Base-by-base conservation (phyloP, 441 rosid genomes). In the Eutrema salsugineum region DNA sequence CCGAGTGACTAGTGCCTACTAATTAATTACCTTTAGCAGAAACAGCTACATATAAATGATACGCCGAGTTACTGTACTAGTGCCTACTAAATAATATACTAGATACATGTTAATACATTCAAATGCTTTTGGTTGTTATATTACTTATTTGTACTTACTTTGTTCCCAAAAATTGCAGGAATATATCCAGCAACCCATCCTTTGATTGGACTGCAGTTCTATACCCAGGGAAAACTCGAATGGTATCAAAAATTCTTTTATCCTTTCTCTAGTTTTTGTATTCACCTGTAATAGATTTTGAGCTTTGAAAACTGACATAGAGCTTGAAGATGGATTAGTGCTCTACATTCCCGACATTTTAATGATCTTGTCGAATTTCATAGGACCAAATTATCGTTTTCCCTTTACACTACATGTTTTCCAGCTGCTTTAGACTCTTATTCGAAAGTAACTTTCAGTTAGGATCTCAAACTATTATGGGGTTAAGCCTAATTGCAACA, bases 221-320 rank as follows among this genome's bases (percentile, higher is more conserved):
- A 92, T 72, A 86, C 90, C 55, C 78, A 90, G 36, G 99, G 97
- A 73, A 94, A 92, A 75, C 89, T 94, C 36, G 98, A 94, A 78
- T 93, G 97, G 98, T 95, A 71, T 20, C 11, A 19, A 35, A 71
- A 20, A 16, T n/a, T 65, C 53, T 32, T 63, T 11, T 8, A 38
- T 60, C n/a, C 35, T 58, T 36, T 15, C 39, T 44, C 32, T 63
- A 3, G 15, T 50, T 48, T 39, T 28, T 35, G 54, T 57, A 19
- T 28, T 58, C 38, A 22, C 20, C 3, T 72, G 20, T 30, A 53
- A 63, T 49, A 39, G 11, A 28, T 54, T 63, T 43, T 30, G 39
- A 53, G 48, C 20, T 63, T 28, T 2, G 27, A 16, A 15, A 42
- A 16, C 22, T 40, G 10, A 40, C 2, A 40, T 8, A 4, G 20